Evolutionary conservation across 495 filamentous ascomycete species (phyloP).

Genomic region (Lepidopterella palustris): DNA sequence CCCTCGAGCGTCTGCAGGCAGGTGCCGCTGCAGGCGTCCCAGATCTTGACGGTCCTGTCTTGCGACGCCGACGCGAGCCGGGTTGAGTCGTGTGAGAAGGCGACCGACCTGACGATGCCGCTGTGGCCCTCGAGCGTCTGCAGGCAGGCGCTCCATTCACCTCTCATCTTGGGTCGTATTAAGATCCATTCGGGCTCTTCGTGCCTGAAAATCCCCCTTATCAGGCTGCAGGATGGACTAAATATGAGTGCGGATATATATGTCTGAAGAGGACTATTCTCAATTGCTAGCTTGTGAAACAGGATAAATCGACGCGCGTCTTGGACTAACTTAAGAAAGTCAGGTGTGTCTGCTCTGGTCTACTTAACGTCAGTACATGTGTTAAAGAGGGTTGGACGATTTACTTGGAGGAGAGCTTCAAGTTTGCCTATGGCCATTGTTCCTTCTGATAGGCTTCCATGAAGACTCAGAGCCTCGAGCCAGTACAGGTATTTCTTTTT

Average conservation of each 20-base stretch:
- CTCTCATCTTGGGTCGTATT: constrained; percentile 13
- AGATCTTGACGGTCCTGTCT: constrained; percentile 92
- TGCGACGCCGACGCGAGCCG: constrained; percentile 91
- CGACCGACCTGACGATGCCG: no score
- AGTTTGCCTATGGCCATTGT: background rate
- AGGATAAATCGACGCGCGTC: constrained; percentile 37
- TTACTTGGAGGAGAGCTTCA: background rate
- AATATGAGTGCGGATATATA: constrained; percentile 11
- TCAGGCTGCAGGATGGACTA: constrained; percentile 11
- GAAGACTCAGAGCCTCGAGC: constrained; percentile 33
- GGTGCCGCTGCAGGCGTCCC: constrained; percentile 83
- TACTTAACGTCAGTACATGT: background rate
- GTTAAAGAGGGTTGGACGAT: background rate
- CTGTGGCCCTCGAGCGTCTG: no score
- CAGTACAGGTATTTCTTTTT: constrained; percentile 38
- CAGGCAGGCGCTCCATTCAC: no score
- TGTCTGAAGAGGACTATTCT: constrained; percentile 8
- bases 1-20: constrained; percentile 64
- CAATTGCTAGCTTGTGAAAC: constrained; percentile 27
- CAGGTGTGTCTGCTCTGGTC: background rate
- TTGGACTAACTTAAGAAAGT: no score
- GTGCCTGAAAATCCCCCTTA: constrained; percentile 9
- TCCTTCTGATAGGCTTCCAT: constrained; percentile 28
- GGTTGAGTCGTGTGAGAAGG: no score
- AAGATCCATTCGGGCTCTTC: constrained; percentile 15